Evolutionary conservation across 2,329 filamentous ascomycete genomes (phyloP).

Genomic region (Claviceps capensis): DNA sequence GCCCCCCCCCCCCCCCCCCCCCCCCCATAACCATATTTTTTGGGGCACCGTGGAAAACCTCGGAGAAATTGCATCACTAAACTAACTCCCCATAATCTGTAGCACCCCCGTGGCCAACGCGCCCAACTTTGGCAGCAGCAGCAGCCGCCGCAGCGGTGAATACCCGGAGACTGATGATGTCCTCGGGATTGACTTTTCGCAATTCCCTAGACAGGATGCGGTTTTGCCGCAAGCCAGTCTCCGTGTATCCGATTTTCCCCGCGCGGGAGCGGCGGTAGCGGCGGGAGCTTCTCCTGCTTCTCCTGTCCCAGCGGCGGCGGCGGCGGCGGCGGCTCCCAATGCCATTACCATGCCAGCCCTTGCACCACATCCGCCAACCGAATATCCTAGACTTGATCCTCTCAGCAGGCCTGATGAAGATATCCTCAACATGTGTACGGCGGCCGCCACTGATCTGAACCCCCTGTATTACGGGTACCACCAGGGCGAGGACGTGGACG

Average conservation of each 20-base stretch:
- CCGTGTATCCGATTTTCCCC: not conserved
- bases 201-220: not conserved
- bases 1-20: no score
- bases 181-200: slow-evolving; percentile 2
- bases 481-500: not conserved
- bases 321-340: no score
- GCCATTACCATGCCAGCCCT: no score
- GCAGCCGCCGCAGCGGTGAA: not conserved
- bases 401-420: not conserved
- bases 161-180: slow-evolving; percentile 1
- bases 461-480: not conserved
- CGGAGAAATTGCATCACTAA: not conserved
- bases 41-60: not conserved
- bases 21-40: no score
- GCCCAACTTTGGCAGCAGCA: slow-evolving; percentile 1
- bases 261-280: not conserved
- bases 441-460: not conserved
- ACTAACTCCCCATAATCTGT: not conserved
- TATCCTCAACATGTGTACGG: not conserved
- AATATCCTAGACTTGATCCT: no score
- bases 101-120: slow-evolving; percentile 4
- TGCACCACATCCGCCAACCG: no score
- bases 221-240: slow-evolving; percentile 1
- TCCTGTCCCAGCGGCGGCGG: no score
- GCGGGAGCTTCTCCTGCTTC: not conserved